Evolutionary conservation across 2,329 filamentous ascomycete species (phyloP), one percentile per base, ranked within the genome.

Genomic region (Trichoderma asperellum): DNA sequence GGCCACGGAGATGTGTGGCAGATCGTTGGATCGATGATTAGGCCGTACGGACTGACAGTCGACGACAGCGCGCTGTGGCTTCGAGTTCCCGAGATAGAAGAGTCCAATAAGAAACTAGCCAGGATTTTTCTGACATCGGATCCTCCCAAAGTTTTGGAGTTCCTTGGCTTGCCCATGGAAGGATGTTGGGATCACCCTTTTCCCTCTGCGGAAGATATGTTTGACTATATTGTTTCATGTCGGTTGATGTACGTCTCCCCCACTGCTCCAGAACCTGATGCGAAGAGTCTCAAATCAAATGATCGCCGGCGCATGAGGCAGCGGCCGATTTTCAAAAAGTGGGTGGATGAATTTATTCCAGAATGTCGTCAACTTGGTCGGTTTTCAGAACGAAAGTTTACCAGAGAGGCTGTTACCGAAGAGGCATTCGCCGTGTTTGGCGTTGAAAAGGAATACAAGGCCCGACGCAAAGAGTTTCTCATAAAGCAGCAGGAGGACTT

Each of bases 1-100:
- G 86, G 87, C 0, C 92, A 95, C 73, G 90, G 91, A n/a, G 92
- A 95, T 73, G 68, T 88, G 0, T 89, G 89, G 84, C 91, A 87
- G 70, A 76, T 88, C 10, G 76, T 95, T 0, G 90, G 91, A 5
- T 83, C 85, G 21, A 86, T 84, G 10, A 87, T 92, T 71, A 85
- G 89, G 0, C 85, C 85, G 0, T 85, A 88, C 43, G 92, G 92
- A 1, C 84, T 96, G 8, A 91, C 87, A 0, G 81, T 88, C 29
- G 90, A 89, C 72, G 87, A 92, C 62, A 77, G 76, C 14, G 91
- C 88, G 1, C 78, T 96, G 1, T 88, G 85, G 76, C 73, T 95
- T 0, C 86, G 91, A 0, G 84, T 94, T 18, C 83, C 86, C 4
- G 89, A 93, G 75, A 88, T 94, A 40, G 92, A 94, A 74, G 71